These are phyloP conservation scores for Jatropha curcas DNA, from an alignment of 345 rosid species.

Conservation along the genomic window DNA sequence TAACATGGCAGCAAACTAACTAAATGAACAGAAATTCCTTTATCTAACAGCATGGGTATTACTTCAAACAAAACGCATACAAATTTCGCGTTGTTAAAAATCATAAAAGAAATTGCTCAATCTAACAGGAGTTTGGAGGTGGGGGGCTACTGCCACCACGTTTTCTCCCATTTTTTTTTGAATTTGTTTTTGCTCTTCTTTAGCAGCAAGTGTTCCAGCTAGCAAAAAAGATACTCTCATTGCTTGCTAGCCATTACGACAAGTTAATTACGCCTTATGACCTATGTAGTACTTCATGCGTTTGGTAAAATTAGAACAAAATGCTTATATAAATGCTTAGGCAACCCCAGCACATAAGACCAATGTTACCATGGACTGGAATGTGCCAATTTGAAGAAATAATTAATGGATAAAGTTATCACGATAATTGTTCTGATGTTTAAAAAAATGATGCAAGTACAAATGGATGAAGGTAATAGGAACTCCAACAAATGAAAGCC, in stretches of 20 bases:
- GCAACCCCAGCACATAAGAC: not conserved
- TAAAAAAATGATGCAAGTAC: not conserved
- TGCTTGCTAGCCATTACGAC: not conserved
- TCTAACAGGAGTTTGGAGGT: not conserved
- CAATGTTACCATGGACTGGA: not conserved
- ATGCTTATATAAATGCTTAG: not conserved
- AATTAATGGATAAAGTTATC: not conserved
- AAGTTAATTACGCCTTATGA: not conserved
- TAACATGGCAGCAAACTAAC: constrained; percentile 18
- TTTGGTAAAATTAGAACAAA: not conserved
- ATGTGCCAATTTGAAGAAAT: not conserved
- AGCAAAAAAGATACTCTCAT: not conserved
- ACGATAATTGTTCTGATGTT: not conserved
- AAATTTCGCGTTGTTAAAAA: not conserved
- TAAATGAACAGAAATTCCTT: not conserved
- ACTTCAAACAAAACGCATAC: not conserved
- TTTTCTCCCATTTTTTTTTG: not conserved
- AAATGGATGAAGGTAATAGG: constrained; percentile 1
- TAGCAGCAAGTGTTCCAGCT: not conserved
- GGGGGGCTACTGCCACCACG: not conserved
- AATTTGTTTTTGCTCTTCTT: not conserved
- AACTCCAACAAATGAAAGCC: constrained; percentile 16
- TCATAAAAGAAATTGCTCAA: not conserved
- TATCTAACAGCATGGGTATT: not conserved
- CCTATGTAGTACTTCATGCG: not conserved